A percentile compares a stretch with the other conserved stretches of the same genome.
phyloP scores from a whole-genome alignment of 2,329 filamentous ascomycete species.

The Fusarium hostae region DNA sequence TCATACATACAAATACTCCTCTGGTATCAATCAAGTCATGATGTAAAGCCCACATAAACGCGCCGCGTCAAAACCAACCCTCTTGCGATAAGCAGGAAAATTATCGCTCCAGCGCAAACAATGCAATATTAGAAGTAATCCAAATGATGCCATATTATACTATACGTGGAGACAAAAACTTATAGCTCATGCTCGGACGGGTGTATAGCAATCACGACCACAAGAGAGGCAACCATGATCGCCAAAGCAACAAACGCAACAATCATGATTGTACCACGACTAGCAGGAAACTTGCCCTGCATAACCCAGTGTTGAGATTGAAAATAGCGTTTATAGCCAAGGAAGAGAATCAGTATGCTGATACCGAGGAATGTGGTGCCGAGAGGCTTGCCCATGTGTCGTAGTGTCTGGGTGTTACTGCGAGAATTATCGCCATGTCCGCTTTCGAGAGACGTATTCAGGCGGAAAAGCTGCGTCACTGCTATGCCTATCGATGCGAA shows the following conservation, averaged over 20 bases:
- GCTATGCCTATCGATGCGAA: constrained; percentile 87
- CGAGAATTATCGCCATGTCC: constrained; percentile 43
- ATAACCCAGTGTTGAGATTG: constrained; percentile 84
- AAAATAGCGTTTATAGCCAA: constrained; percentile 83
- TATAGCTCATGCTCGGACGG: constrained; percentile 43
- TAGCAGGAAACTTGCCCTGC: constrained; percentile 81
- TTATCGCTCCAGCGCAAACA: background rate
- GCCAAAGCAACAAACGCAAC: constrained; percentile 73
- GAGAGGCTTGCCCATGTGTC: constrained; percentile 76
- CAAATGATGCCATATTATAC: background rate
- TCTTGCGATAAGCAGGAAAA: background rate
- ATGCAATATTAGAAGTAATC: background rate
- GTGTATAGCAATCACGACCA: constrained; percentile 69
- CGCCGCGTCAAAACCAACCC: constrained; percentile 10
- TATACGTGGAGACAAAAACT: background rate
- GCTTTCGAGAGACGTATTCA: constrained; percentile 72
- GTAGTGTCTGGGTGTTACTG: constrained; percentile 58
- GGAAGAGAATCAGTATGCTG: constrained; percentile 77
- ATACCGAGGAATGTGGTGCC: constrained; percentile 78
- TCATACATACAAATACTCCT: background rate
- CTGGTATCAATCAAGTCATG: constrained; percentile 37
- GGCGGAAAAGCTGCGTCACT: constrained; percentile 84
- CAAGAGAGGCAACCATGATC: constrained; percentile 69
- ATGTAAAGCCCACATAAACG: constrained; percentile 16
- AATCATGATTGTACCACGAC: constrained; percentile 77